A percentile compares a stretch with the other conserved stretches of the same genome.
These are phyloP conservation scores for Paraglomus occultum DNA, from an alignment of 192 early-diverging fungal species.

Conservation along the genomic window DNA sequence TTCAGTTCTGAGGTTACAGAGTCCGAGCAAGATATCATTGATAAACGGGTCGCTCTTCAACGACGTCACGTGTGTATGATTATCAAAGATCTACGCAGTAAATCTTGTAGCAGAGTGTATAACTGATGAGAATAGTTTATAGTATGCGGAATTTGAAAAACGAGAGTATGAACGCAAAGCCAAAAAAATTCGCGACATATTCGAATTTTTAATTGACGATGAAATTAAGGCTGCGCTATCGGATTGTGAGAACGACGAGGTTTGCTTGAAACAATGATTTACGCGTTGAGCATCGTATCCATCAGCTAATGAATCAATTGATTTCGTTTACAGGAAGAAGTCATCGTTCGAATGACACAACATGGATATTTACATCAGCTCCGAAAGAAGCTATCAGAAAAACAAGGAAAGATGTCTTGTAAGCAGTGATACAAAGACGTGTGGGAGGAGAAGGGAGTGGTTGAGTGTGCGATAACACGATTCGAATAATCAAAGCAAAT, in stretches of 20 bases:
- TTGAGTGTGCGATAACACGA: too few relatives aligned
- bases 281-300: slow-evolving; percentile 7
- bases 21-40: slow-evolving; percentile 86
- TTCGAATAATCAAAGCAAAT: neutral
- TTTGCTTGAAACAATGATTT: slow-evolving; percentile 23
- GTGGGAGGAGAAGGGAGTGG: too few relatives aligned
- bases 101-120: neutral
- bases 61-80: slow-evolving; percentile 62
- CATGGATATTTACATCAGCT: slow-evolving; percentile 69
- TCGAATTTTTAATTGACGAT: slow-evolving; percentile 72
- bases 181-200: slow-evolving; percentile 73
- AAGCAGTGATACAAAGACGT: neutral
- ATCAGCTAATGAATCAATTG: neutral
- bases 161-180: slow-evolving; percentile 80
- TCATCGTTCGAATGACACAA: slow-evolving; percentile 82
- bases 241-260: slow-evolving; percentile 82
- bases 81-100: neutral
- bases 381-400: slow-evolving; percentile 66
- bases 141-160: slow-evolving; percentile 85
- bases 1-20: slow-evolving; percentile 90
- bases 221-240: slow-evolving; percentile 83
- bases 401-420: slow-evolving; percentile 7
- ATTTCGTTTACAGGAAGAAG: slow-evolving; percentile 59
- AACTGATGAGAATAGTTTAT: neutral
- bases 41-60: slow-evolving; percentile 86